Conservation (phyloP, 805 yeast genomes). For the Hanseniaspora clermontiae region DNA sequence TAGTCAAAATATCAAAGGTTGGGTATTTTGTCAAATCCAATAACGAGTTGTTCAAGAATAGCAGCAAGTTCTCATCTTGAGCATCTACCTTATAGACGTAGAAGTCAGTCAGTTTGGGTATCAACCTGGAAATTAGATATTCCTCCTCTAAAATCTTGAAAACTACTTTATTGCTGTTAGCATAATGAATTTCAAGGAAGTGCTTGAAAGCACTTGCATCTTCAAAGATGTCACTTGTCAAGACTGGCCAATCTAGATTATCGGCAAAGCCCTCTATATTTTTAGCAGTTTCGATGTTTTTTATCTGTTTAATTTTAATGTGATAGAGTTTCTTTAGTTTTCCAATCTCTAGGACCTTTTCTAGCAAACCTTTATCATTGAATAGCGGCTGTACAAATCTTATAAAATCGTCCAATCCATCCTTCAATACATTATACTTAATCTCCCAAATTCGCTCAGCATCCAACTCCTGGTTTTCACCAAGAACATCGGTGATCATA, state of each 20-base stretch:
- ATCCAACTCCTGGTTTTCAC: conserved; percentile 19
- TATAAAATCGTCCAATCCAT: conserved; percentile 54
- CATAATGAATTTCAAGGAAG: conserved; percentile 1
- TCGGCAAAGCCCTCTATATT: conserved; percentile 45
- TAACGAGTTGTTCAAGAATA: conserved; percentile 39
- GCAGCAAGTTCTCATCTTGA: conserved; percentile 36
- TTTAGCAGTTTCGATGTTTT: not conserved
- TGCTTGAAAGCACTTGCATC: not conserved
- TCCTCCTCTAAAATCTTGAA: conserved; percentile 48
- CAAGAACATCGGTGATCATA: conserved; percentile 10
- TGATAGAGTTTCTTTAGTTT: conserved; percentile 58
- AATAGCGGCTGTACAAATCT: conserved; percentile 37
- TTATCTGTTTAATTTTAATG: not conserved
- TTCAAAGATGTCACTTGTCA: not conserved
- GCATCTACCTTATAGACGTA: conserved; percentile 37
- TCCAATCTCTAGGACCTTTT: conserved; percentile 67
- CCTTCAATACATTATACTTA: conserved; percentile 58
- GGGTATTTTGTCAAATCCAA: conserved; percentile 39
- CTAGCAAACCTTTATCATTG: conserved; percentile 24
- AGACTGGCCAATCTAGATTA: not conserved
- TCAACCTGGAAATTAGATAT: conserved; percentile 37
- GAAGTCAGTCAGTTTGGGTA: conserved; percentile 41
- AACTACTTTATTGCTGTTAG: conserved; percentile 14
- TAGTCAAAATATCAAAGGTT: conserved; percentile 23
- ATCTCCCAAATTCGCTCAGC: conserved; percentile 62